phyloP scores from a whole-genome alignment of 257 asterid genomes.

The Salvia rosmarinus region DNA sequence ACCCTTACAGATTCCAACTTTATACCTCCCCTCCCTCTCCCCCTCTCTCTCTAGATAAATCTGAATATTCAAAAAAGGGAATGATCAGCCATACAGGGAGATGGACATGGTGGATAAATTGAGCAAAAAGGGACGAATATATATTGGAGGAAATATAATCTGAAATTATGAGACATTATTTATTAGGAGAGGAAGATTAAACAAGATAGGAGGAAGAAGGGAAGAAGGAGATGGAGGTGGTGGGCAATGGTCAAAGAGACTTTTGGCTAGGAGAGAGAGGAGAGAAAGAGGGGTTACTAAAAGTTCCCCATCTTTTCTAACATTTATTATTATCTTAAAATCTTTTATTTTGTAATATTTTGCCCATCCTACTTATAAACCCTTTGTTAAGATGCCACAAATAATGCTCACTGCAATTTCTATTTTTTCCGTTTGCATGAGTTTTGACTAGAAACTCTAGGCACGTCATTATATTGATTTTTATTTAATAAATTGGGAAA shows the following conservation, averaged over 20 bases:
- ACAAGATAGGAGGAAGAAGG: conserved; percentile 67
- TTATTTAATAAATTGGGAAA: neutral
- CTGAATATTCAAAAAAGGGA: conserved; percentile 27
- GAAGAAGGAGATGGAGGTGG: conserved; percentile 66
- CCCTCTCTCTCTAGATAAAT: conserved; percentile 16
- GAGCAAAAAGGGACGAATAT: conserved; percentile 1
- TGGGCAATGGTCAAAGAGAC: conserved; percentile 62
- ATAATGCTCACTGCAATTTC: neutral
- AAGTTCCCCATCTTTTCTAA: conserved; percentile 38
- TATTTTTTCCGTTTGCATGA: neutral
- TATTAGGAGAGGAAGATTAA: conserved; percentile 45
- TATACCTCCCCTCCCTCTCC: conserved; percentile 17
- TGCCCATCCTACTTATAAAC: no score
- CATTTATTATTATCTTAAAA: neutral
- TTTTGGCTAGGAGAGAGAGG: conserved; percentile 36
- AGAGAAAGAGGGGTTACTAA: neutral
- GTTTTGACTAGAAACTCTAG: neutral
- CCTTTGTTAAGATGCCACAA: neutral
- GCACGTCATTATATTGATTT: no score
- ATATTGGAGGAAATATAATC: conserved; percentile 33
- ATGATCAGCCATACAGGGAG: conserved; percentile 31
- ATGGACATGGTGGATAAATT: conserved; percentile 1
- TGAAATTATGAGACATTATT: conserved; percentile 36
- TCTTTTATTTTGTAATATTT: neutral
- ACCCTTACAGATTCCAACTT: conserved; percentile 29